Conservation (phyloP, 345 rosid genomes). For the Dipteronia sinensis region DNA sequence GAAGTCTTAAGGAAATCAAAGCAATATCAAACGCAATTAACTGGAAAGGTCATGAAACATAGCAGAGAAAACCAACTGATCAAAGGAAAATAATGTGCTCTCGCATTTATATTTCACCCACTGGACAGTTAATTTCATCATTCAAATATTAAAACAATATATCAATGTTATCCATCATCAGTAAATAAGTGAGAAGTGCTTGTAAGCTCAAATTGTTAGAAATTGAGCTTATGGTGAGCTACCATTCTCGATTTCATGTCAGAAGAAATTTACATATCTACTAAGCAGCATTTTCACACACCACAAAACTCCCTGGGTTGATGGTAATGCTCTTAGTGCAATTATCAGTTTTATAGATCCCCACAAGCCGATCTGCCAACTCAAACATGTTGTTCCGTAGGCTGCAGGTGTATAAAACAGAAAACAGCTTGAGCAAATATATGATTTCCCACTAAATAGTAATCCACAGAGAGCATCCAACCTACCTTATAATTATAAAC, state of each 20-base stretch:
- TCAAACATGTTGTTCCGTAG: constrained; percentile 99
- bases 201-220: not conserved
- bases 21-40: not conserved
- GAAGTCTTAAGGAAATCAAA: not conserved
- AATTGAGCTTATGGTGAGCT: constrained; percentile 11
- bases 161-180: not conserved
- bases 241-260: not conserved
- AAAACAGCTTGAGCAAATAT: not conserved
- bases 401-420: constrained; percentile 45
- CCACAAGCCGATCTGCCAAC: constrained; percentile 90
- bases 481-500: constrained; percentile 89
- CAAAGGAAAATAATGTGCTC: not conserved
- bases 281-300: constrained; percentile 61
- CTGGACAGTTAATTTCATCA: constrained; percentile 2
- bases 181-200: not conserved
- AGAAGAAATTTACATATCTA: not conserved
- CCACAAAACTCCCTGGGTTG: constrained; percentile 80
- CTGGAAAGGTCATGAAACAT: not conserved
- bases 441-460: not conserved
- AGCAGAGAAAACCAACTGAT: not conserved
- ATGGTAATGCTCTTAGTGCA: constrained; percentile 98
- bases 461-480: not conserved
- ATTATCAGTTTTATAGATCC: constrained; percentile 94
- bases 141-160: not conserved
- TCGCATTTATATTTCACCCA: not conserved